A percentile compares a stretch with the other conserved stretches of the same genome.
These are phyloP conservation scores for Astrothelium macrocarpum DNA, from an alignment of 495 filamentous ascomycete genomes.

Conservation along the genomic window DNA sequence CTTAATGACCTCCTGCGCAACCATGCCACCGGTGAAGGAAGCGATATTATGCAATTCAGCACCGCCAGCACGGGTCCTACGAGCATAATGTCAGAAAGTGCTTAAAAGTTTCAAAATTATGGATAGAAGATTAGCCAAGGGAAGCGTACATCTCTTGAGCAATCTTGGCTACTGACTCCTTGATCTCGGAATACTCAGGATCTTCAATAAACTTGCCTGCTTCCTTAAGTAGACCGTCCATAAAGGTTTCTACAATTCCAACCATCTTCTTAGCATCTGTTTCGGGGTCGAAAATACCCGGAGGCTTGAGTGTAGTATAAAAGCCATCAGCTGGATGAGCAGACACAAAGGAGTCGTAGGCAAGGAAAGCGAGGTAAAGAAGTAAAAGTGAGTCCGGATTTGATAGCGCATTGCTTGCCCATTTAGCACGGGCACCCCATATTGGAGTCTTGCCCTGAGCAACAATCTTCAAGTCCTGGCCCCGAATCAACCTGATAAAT, in stretches of 20 bases:
- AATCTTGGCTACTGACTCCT: slow-evolving; percentile 30
- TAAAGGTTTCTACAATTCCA: slow-evolving; percentile 33
- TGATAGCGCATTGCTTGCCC: slow-evolving; percentile 27
- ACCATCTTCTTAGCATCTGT: slow-evolving; percentile 25
- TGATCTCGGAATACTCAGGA: slow-evolving; percentile 38
- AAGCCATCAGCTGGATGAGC: slow-evolving; percentile 24
- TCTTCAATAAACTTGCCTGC: slow-evolving; percentile 37
- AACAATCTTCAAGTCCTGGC: slow-evolving; percentile 43
- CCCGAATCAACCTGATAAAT: slow-evolving; percentile 78
- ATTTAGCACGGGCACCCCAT: slow-evolving; percentile 20
- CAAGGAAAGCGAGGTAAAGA: slow-evolving; percentile 65
- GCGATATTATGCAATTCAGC: slow-evolving; percentile 92
- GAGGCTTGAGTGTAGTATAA: slow-evolving; percentile 15
- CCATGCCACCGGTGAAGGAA: slow-evolving; percentile 81
- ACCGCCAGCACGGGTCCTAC: slow-evolving; percentile 60
- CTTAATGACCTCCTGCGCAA: slow-evolving; percentile 94
- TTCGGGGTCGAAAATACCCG: slow-evolving; percentile 19
- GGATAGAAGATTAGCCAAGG: background rate
- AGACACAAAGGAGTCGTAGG: slow-evolving; percentile 46
- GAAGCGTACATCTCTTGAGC: slow-evolving; percentile 26
- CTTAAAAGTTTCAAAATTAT: background rate
- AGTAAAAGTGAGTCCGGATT: slow-evolving; percentile 56
- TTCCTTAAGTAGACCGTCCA: slow-evolving; percentile 40
- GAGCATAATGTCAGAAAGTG: slow-evolving; percentile 1
- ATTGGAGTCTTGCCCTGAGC: slow-evolving; percentile 24